These are phyloP conservation scores for Phytophthora sp. DNA, from an alignment of 352 stramenopile species.

Conservation along the genomic window DNA sequence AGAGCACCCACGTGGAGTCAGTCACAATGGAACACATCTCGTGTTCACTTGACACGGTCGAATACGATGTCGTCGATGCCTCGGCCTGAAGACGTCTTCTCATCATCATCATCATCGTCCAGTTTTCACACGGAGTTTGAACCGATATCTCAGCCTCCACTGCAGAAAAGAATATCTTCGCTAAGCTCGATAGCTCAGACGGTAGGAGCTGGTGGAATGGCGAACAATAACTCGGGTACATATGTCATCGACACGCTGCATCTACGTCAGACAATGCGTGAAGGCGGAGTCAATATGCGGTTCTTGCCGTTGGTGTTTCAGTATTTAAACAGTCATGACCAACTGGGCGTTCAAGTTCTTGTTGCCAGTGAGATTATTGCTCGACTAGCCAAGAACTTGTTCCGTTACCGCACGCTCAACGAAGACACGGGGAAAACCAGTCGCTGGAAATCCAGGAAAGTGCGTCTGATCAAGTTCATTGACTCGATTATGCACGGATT, in stretches of 20 bases:
- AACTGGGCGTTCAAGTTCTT: slow-evolving; percentile 61
- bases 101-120: slow-evolving; percentile 12
- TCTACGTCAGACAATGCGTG: slow-evolving; percentile 61
- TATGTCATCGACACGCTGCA: slow-evolving; percentile 78
- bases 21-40: slow-evolving; percentile 17
- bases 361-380: slow-evolving; percentile 75
- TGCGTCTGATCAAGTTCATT: slow-evolving; percentile 66
- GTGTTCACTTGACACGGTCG: slow-evolving; percentile 32
- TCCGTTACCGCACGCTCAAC: slow-evolving; percentile 66
- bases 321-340: slow-evolving; percentile 40
- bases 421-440: slow-evolving; percentile 49
- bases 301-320: slow-evolving; percentile 77
- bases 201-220: slow-evolving; percentile 14
- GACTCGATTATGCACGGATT: slow-evolving; percentile 73
- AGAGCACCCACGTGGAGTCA: slow-evolving; percentile 23
- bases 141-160: slow-evolving; percentile 21
- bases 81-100: slow-evolving; percentile 32
- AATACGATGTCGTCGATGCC: slow-evolving; percentile 41
- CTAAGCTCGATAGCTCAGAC: slow-evolving; percentile 47
- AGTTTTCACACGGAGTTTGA: slow-evolving; percentile 21
- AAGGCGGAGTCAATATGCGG: slow-evolving; percentile 69
- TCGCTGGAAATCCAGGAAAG: slow-evolving; percentile 64
- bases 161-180: slow-evolving; percentile 46
- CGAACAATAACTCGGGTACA: slow-evolving; percentile 40
- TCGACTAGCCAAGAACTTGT: slow-evolving; percentile 76